phyloP scores from a whole-genome alignment of 176 grass and related monocot species.

The Triticum timopheevii region DNA sequence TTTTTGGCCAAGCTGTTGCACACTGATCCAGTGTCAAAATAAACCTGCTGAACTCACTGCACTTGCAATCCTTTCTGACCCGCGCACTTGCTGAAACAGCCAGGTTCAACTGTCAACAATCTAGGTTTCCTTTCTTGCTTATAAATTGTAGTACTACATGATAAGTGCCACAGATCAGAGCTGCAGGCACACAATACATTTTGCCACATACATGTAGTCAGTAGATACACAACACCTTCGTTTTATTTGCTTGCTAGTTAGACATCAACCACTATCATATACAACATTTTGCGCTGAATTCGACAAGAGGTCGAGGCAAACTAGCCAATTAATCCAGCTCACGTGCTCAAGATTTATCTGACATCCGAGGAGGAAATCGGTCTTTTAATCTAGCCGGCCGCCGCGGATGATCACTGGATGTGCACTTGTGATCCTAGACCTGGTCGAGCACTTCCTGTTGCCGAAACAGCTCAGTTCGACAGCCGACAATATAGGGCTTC shows the following conservation, averaged over 20 bases:
- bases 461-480: neutral
- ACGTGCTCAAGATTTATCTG: slow-evolving; percentile 7
- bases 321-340: neutral
- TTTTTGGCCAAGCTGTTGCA: no score
- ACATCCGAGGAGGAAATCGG: neutral
- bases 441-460: neutral
- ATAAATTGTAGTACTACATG: neutral
- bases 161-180: neutral
- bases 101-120: no score
- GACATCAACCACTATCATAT: slow-evolving; percentile 5
- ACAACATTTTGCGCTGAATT: neutral
- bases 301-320: neutral
- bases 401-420: neutral
- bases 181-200: neutral
- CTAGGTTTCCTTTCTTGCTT: neutral
- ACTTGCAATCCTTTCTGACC: no score
- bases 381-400: neutral
- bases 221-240: neutral
- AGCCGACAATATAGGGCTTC: neutral
- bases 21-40: no score
- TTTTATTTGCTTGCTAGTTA: neutral
- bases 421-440: neutral
- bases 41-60: no score
- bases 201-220: neutral
- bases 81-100: no score